These are phyloP conservation scores for Globisporangium cylindrosporum DNA, from an alignment of 352 stramenopile species.

Conservation along the genomic window DNA sequence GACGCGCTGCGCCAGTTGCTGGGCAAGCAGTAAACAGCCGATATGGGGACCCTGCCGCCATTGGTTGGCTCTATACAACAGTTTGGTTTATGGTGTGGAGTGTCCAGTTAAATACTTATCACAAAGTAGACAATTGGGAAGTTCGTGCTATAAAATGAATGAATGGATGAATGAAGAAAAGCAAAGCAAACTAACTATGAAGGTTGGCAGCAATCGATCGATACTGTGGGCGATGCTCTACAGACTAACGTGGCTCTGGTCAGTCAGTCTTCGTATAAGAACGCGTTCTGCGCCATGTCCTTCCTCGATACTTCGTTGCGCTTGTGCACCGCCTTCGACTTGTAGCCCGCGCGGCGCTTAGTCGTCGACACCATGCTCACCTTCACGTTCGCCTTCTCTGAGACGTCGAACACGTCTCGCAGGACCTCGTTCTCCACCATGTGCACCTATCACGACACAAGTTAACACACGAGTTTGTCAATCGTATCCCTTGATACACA, in stretches of 20 bases:
- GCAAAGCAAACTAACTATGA: neutral
- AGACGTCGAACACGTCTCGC: constrained; percentile 61
- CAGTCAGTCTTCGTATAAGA: constrained; percentile 55
- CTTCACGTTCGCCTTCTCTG: constrained; percentile 44
- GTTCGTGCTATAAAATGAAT: neutral
- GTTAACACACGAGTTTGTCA: neutral
- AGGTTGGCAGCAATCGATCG: neutral
- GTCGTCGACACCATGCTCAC: constrained; percentile 45
- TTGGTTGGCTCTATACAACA: neutral
- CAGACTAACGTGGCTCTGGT: constrained; percentile 1
- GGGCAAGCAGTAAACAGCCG: constrained; percentile 39
- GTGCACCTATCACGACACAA: constrained; percentile 27
- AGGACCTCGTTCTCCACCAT: constrained; percentile 55
- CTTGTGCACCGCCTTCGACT: constrained; percentile 49
- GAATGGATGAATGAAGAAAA: neutral
- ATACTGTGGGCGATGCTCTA: neutral
- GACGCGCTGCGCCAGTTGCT: constrained; percentile 74
- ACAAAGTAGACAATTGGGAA: neutral
- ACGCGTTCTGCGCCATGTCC: constrained; percentile 53
- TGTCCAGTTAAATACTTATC: neutral
- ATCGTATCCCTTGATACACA: neutral
- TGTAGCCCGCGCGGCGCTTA: constrained; percentile 43
- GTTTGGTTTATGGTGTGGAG: neutral
- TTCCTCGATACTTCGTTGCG: constrained; percentile 58
- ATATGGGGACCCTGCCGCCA: neutral